These are phyloP conservation scores for Parathielavia hyrcaniae DNA, from an alignment of 495 filamentous ascomycete genomes.

Conservation along the genomic window DNA sequence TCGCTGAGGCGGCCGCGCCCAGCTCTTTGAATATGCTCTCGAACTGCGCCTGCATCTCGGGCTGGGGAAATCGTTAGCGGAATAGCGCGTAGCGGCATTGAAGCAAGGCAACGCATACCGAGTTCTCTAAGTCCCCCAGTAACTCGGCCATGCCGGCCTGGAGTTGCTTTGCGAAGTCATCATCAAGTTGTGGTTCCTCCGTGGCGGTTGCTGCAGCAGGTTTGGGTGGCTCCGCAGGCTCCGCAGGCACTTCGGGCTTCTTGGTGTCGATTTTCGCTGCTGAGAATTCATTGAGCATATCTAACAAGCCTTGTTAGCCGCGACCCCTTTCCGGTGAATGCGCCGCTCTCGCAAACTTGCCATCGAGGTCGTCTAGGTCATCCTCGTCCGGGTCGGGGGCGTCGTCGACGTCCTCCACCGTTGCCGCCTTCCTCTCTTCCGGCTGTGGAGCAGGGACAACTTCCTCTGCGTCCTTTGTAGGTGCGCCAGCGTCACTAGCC, in stretches of 20 bases:
- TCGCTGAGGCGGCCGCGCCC: slow-evolving; percentile 43
- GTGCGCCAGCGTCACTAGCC: slow-evolving; percentile 16
- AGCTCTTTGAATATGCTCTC: slow-evolving; percentile 79
- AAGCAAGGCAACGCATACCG: slow-evolving; percentile 34
- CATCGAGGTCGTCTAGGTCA: slow-evolving; percentile 89
- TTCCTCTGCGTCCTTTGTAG: slow-evolving; percentile 12
- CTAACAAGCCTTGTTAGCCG: slow-evolving; percentile 38
- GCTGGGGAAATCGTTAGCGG: slow-evolving; percentile 37
- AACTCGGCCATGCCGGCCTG: slow-evolving; percentile 82
- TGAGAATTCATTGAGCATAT: slow-evolving; percentile 87
- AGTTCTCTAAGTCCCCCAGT: slow-evolving; percentile 61
- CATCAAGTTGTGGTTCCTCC: slow-evolving; percentile 47
- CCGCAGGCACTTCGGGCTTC: slow-evolving; percentile 36
- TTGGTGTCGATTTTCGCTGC: slow-evolving; percentile 47
- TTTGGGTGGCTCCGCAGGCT: slow-evolving; percentile 36
- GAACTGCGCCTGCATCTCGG: slow-evolving; percentile 80
- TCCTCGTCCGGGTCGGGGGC: slow-evolving; percentile 73
- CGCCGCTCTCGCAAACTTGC: slow-evolving; percentile 37
- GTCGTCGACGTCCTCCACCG: slow-evolving; percentile 35
- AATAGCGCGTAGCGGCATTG: no score
- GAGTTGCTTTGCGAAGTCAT: slow-evolving; percentile 76
- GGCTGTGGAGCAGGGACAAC: not conserved
- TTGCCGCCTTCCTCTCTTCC: slow-evolving; percentile 20
- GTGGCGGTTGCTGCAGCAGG: slow-evolving; percentile 24
- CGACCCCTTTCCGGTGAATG: not conserved